These are phyloP conservation scores for Talaromyces sp. DNA, from an alignment of 2,329 filamentous ascomycete species.

Conservation along the genomic window DNA sequence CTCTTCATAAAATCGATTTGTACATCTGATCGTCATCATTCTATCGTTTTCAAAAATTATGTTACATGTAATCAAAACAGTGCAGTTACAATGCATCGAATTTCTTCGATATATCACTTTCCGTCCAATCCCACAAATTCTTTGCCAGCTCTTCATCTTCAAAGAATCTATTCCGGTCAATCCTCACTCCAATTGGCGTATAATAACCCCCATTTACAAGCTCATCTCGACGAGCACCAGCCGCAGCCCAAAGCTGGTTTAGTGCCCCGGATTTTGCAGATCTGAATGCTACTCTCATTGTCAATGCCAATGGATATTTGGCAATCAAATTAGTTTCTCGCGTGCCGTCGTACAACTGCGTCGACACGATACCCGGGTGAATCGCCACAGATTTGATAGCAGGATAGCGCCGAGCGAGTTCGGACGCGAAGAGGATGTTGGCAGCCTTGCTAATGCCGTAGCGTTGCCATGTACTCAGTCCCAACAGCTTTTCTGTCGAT, in stretches of 20 bases:
- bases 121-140: conserved; percentile 41
- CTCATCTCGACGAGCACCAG: conserved; percentile 24
- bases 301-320: conserved; percentile 15
- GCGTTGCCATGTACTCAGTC: conserved; percentile 35
- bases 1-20: background rate
- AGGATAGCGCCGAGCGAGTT: conserved; percentile 41
- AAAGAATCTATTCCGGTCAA: conserved; percentile 24
- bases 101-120: conserved; percentile 14
- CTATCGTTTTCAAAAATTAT: background rate
- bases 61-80: background rate
- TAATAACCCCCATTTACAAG: conserved; percentile 37
- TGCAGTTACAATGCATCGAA: background rate
- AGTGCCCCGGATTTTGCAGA: conserved; percentile 29
- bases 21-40: background rate
- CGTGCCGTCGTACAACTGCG: conserved; percentile 32
- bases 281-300: conserved; percentile 23
- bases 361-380: conserved; percentile 45
- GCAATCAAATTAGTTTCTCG: conserved; percentile 19
- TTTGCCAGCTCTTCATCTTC: conserved; percentile 26
- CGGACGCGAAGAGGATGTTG: conserved; percentile 42
- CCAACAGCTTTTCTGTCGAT: conserved; percentile 29
- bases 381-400: conserved; percentile 40
- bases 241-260: conserved; percentile 39
- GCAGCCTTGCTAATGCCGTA: conserved; percentile 50
- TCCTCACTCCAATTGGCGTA: conserved; percentile 31